Evolutionary conservation across 257 asterid genomes (phyloP).

Genomic region (Penstemon davidsonii): DNA sequence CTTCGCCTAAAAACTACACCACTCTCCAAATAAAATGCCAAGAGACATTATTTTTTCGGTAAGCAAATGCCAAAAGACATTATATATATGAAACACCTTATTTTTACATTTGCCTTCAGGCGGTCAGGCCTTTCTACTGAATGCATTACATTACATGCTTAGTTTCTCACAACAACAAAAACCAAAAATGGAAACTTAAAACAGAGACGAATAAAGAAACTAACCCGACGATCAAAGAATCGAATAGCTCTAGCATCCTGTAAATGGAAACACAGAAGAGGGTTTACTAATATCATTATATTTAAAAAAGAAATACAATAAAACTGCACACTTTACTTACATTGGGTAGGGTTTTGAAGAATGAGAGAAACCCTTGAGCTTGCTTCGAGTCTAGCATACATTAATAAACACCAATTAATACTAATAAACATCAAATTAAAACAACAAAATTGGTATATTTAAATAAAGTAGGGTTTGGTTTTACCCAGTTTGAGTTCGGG

Average conservation of each 20-base stretch:
- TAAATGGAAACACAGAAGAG: conserved; percentile 31
- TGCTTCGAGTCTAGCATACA: conserved; percentile 78
- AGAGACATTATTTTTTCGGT: too few species aligned
- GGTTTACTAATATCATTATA: background rate
- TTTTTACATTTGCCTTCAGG: too few species aligned
- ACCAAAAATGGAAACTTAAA: background rate
- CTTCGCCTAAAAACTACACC: conserved; percentile 2
- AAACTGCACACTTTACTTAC: conserved; percentile 35
- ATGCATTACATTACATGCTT: background rate
- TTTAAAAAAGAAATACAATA: background rate
- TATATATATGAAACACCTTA: background rate
- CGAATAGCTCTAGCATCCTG: conserved; percentile 93
- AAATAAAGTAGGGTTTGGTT: conserved; percentile 30
- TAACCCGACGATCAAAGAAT: conserved; percentile 91
- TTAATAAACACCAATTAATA: conserved; percentile 18
- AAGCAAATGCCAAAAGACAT: background rate
- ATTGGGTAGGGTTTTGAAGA: conserved; percentile 72
- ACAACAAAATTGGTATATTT: background rate
- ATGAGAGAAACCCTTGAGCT: conserved; percentile 94
- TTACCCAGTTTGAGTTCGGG: conserved; percentile 90
- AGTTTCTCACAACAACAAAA: background rate
- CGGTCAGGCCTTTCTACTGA: background rate
- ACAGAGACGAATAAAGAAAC: conserved; percentile 22
- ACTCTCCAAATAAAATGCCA: background rate
- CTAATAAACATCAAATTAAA: conserved; percentile 2